phyloP scores from a whole-genome alignment of 768 basidiomycete species.

The Pleurotus cornucopiae region DNA sequence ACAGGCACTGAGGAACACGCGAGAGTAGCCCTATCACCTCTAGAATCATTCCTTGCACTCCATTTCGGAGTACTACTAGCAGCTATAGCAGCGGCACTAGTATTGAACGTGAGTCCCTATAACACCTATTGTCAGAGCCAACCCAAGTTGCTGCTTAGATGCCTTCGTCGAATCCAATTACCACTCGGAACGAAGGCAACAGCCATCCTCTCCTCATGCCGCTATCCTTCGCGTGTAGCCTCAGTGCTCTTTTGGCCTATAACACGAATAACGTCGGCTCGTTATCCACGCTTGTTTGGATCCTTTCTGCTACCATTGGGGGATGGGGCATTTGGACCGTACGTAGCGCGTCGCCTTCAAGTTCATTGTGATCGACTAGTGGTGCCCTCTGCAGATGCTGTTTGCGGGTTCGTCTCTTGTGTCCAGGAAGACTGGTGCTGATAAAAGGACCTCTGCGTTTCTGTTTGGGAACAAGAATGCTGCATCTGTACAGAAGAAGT shows the following conservation, averaged over 20 bases:
- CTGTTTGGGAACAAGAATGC: constrained; percentile 72
- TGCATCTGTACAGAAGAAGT: constrained; percentile 59
- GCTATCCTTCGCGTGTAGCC: constrained; percentile 44
- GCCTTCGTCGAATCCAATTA: constrained; percentile 38
- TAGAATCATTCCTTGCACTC: constrained; percentile 67
- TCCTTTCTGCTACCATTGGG: constrained; percentile 48
- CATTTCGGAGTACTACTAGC: constrained; percentile 62
- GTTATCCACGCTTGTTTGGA: constrained; percentile 46
- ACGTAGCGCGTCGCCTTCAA: constrained; percentile 20
- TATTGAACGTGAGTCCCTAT: constrained; percentile 51
- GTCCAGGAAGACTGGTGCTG: constrained; percentile 75
- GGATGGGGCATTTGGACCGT: constrained; percentile 74
- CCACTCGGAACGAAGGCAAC: constrained; percentile 20
- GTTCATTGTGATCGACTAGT: constrained; percentile 2
- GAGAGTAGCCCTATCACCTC: constrained; percentile 44
- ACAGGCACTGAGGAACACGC: constrained; percentile 28
- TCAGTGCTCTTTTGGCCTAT: constrained; percentile 64
- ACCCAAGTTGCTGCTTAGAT: constrained; percentile 25
- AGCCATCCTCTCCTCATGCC: constrained; percentile 64
- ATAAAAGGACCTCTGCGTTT: constrained; percentile 78
- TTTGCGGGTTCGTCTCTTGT: constrained; percentile 53
- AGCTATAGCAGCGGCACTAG: constrained; percentile 48
- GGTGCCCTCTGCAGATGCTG: constrained; percentile 39
- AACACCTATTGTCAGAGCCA: constrained; percentile 5
- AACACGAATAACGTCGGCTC: constrained; percentile 56